These are phyloP conservation scores for Vitis hybrid DNA, from an alignment of 177 flowering plant species.

Conservation along the genomic window DNA sequence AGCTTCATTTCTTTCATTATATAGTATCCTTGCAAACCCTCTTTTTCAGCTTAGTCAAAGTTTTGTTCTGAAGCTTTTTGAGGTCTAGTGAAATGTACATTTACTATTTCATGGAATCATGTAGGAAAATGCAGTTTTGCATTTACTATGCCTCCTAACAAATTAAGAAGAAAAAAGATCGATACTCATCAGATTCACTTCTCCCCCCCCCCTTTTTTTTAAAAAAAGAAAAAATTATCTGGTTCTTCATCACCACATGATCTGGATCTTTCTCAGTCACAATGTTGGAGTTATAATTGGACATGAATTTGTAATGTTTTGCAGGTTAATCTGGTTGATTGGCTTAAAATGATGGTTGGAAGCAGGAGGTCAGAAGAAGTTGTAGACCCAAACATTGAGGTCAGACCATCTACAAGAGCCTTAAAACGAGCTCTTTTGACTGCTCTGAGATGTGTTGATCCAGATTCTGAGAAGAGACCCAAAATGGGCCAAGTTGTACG, in stretches of 20 bases:
- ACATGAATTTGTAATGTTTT: constrained; percentile 8
- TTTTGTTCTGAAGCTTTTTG: too few species aligned
- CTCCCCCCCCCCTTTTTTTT: too few species aligned
- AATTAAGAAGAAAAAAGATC: too few species aligned
- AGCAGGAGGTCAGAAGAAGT: constrained; percentile 93
- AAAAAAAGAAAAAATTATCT: background rate
- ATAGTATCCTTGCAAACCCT: too few species aligned
- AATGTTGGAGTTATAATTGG: background rate
- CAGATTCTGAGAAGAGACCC: constrained; percentile 93
- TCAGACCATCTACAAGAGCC: constrained; percentile 85
- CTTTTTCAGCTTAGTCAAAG: too few species aligned
- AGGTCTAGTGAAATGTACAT: too few species aligned
- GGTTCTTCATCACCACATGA: background rate
- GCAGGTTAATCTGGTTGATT: constrained; percentile 94
- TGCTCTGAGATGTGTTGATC: constrained; percentile 95
- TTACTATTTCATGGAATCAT: too few species aligned
- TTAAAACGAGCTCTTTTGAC: constrained; percentile 89
- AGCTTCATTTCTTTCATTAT: too few species aligned
- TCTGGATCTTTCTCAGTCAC: background rate
- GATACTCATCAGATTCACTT: too few species aligned
- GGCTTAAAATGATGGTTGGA: constrained; percentile 98
- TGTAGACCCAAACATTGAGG: constrained; percentile 84
- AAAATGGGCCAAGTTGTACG: constrained; percentile 97
- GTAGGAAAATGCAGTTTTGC: too few species aligned
- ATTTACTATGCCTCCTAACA: too few species aligned